Evolutionary conservation across 768 basidiomycete genomes (phyloP).

Genomic region (Amanita rubescens): DNA sequence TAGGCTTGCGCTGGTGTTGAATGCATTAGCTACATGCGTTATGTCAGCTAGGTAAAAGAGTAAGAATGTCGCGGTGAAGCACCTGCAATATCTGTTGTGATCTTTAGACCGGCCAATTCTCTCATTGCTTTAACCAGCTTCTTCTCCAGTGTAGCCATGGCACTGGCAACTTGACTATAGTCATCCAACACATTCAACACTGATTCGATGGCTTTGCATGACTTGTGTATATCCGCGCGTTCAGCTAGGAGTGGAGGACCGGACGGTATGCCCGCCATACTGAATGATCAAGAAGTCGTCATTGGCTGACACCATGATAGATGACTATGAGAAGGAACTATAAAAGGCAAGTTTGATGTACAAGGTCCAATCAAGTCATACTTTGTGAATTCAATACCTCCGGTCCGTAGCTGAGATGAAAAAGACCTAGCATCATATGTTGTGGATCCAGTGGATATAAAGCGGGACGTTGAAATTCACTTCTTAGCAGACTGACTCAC

Average conservation of each 20-base stretch:
- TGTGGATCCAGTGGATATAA: too few relatives aligned
- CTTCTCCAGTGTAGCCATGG: constrained; percentile 61
- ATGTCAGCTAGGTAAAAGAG: not conserved
- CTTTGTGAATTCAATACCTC: too few relatives aligned
- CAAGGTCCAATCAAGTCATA: not conserved
- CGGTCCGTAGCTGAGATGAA: too few relatives aligned
- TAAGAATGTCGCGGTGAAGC: constrained; percentile 14
- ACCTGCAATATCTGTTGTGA: constrained; percentile 60
- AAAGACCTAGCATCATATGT: too few relatives aligned
- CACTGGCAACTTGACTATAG: constrained; percentile 65
- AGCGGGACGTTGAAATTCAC: too few relatives aligned
- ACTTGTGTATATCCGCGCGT: constrained; percentile 69
- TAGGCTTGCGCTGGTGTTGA: constrained; percentile 53
- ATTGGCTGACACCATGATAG: not conserved
- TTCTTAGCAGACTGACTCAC: too few relatives aligned
- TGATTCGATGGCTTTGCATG: constrained; percentile 68
- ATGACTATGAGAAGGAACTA: not conserved
- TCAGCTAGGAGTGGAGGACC: constrained; percentile 36
- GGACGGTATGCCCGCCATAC: constrained; percentile 1
- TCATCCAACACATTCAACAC: constrained; percentile 62
- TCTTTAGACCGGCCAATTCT: constrained; percentile 56
- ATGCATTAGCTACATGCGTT: constrained; percentile 38
- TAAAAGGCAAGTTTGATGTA: not conserved
- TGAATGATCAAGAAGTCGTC: not conserved
- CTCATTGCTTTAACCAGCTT: constrained; percentile 64